Base-by-base conservation (phyloP, 129 eudicot species). In the Tagetes erecta region DNA sequence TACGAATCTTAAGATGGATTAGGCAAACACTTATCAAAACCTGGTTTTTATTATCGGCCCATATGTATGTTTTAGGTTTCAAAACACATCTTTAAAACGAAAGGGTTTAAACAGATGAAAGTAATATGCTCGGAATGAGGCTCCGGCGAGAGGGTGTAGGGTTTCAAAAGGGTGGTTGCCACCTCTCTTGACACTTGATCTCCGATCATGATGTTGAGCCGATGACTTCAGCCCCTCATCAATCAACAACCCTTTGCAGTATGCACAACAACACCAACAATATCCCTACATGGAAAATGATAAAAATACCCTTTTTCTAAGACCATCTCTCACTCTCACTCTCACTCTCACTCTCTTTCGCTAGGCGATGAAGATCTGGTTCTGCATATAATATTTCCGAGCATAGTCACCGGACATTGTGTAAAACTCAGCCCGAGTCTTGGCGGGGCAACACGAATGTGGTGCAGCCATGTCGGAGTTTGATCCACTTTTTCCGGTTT, bases 401-500 rank as follows among this genome's bases (percentile, higher is more conserved):
- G 57, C 57, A 51, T 13, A 51, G 31, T 3, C 27, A 51, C 7
- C 57, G 57, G 57, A n/a, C 5, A 7, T 51, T 51, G 57, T 50
- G 56, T 4, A 6, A 8, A 51, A 51, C 0, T 10, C 64, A n/a
- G 51, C 33, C 63, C 71, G 71, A 20, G 51, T 9, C 79, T 74
- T 75, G 79, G 79, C 79, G 52, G 64, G 79, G 79, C 72, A 50
- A 51, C 79, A 39, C 50, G 46, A 36, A 63, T 5, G 34, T 46
- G 36, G 64, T 73, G 78, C 70, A 73, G 62, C 78, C 70, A 73
- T 73, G 77, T 68, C 77, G 60, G 78, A 10, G 40, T 56, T 13
- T 20, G 77, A 44, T 73, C 69, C 49, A 59, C 9, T 46, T 62
- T 36, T 1, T 39, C 12, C 52, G 75, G 7, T 14, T 71, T 2